Conservation (phyloP, 352 stramenopile genomes). For the Phytophthora sp. region DNA sequence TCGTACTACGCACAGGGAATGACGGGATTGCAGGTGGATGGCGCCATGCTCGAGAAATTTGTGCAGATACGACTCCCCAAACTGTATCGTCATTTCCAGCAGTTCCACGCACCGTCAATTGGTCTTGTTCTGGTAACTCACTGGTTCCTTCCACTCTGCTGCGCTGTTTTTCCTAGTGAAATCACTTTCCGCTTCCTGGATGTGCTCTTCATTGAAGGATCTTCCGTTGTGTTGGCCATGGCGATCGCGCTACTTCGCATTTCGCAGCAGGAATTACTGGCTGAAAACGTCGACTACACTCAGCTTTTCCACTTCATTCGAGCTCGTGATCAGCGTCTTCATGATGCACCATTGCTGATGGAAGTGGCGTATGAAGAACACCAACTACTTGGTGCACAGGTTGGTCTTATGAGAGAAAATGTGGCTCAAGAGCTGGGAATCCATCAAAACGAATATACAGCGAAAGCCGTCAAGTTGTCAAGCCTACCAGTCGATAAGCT, state of each 20-base stretch:
- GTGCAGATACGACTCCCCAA: conserved; percentile 57
- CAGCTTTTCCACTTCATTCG: conserved; percentile 72
- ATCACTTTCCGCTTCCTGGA: conserved; percentile 71
- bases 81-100: conserved; percentile 61
- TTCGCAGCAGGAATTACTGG: conserved; percentile 57
- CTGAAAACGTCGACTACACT: conserved; percentile 66
- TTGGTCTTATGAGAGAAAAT: conserved; percentile 15
- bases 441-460: conserved; percentile 3
- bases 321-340: conserved; percentile 61
- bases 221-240: conserved; percentile 58
- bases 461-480: conserved; percentile 3
- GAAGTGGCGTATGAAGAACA: conserved; percentile 66
- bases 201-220: conserved; percentile 62
- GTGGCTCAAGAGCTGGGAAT: conserved; percentile 27
- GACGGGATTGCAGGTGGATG: conserved; percentile 63
- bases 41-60: conserved; percentile 58
- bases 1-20: conserved; percentile 73
- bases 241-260: conserved; percentile 62
- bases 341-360: conserved; percentile 63
- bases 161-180: conserved; percentile 67
- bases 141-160: conserved; percentile 74
- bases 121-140: conserved; percentile 67
- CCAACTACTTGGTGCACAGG: conserved; percentile 31
- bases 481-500: conserved; percentile 17
- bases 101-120: conserved; percentile 57